Conservation (phyloP, 2,329 filamentous ascomycete species). For the Colletotrichum nymphaeae region DNA sequence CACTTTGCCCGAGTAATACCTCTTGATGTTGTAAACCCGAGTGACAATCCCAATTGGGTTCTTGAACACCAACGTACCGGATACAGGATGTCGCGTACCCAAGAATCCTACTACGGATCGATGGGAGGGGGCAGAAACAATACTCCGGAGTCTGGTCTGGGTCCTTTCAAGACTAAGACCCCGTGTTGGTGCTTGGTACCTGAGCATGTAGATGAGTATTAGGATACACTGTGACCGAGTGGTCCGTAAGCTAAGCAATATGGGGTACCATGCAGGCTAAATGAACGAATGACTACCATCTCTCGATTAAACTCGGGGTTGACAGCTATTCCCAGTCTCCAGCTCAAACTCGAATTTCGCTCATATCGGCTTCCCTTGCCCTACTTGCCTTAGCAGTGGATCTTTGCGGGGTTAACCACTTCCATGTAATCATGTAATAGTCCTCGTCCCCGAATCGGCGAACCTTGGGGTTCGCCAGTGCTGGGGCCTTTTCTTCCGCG, state of each 20-base stretch:
- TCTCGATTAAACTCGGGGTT: neutral
- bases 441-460: slow-evolving; percentile 1
- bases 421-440: neutral
- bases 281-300: slow-evolving; percentile 12
- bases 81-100: neutral
- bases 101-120: neutral
- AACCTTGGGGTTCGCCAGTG: neutral
- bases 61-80: neutral
- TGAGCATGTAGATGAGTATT: neutral
- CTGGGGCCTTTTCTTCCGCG: neutral
- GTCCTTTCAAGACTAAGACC: neutral
- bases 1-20: neutral
- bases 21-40: neutral
- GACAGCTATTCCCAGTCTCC: neutral
- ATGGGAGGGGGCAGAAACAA: neutral
- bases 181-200: neutral
- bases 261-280: neutral
- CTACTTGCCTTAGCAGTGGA: neutral
- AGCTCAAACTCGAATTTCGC: slow-evolving; percentile 16
- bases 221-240: neutral
- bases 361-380: slow-evolving; percentile 13
- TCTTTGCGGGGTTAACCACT: slow-evolving; percentile 9
- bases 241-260: neutral
- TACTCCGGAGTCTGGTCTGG: neutral
- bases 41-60: neutral